Conservation (phyloP, 176 grass and related monocot species). For the Hordeum vulgare region MorexV3_pseudomolecules_assembly NC_058519.1:448924901-448925400, state of each 20-base stretch:
- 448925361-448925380: neutral
- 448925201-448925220: constrained; percentile 53
- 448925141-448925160: neutral
- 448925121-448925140: neutral
- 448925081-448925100: neutral
- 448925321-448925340: neutral
- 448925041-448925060: constrained; percentile 11
- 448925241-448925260: constrained; percentile 69
- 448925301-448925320: neutral
- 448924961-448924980: constrained; percentile 11
- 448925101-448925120: neutral
- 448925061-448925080: neutral
- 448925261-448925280: constrained; percentile 36
- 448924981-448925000: neutral
- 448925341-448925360: neutral
- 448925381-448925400: neutral
- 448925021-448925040: neutral
- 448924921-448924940: neutral
- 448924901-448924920: neutral
- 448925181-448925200: constrained; percentile 35
- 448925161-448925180: neutral
- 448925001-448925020: neutral
- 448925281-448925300: neutral
- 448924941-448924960: neutral
- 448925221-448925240: constrained; percentile 49